Percentiles rank a stretch among this genome's conserved stretches.
Evolutionary conservation across 805 yeast species (phyloP).

Genomic region (Kuraishia ogatae): DNA sequence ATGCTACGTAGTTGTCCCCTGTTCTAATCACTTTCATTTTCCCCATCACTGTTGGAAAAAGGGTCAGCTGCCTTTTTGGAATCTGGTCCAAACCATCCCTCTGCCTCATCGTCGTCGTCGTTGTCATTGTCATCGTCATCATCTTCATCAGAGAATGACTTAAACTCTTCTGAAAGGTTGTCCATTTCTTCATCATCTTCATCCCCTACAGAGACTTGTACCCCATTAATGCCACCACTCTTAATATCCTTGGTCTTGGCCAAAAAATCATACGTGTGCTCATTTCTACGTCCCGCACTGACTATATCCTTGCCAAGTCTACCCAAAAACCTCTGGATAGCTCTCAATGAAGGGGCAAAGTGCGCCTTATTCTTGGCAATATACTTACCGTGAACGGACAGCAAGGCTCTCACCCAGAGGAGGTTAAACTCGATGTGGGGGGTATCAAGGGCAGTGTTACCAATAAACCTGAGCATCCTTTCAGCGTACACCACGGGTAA

Average conservation of each 20-base stretch:
- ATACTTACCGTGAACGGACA: slow-evolving; percentile 70
- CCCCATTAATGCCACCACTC: slow-evolving; percentile 20
- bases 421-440: slow-evolving; percentile 81
- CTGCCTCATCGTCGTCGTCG: slow-evolving; percentile 25
- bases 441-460: slow-evolving; percentile 54
- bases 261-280: slow-evolving; percentile 46
- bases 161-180: slow-evolving; percentile 19
- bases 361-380: slow-evolving; percentile 54
- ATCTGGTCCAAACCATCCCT: slow-evolving; percentile 24
- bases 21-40: neutral
- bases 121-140: slow-evolving; percentile 23
- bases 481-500: slow-evolving; percentile 73
- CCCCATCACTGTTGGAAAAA: slow-evolving; percentile 2
- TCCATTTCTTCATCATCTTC: slow-evolving; percentile 24
- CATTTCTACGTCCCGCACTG: slow-evolving; percentile 41
- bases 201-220: slow-evolving; percentile 15
- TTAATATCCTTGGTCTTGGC: slow-evolving; percentile 6
- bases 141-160: slow-evolving; percentile 20
- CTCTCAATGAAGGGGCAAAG: slow-evolving; percentile 55
- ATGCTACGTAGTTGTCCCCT: neutral
- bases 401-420: slow-evolving; percentile 66
- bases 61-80: slow-evolving; percentile 8
- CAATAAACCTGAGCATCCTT: slow-evolving; percentile 61
- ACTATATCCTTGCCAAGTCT: slow-evolving; percentile 72
- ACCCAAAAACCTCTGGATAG: slow-evolving; percentile 67